Conservation (phyloP, 805 yeast genomes). For the Teunomyces atbi region DNA sequence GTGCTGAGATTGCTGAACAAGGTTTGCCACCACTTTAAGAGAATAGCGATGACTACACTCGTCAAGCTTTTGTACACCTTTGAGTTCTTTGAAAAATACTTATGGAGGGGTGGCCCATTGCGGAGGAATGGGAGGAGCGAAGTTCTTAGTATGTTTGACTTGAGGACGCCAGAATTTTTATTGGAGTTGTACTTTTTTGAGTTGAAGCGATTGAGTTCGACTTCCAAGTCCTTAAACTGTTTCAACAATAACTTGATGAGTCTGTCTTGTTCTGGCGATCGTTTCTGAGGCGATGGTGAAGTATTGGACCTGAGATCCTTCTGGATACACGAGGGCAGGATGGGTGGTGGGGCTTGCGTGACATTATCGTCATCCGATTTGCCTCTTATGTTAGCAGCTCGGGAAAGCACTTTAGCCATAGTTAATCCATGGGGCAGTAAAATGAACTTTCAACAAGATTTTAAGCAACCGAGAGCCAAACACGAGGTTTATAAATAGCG, state of each 20-base stretch:
- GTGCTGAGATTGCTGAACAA: constrained; percentile 25
- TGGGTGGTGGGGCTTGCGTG: constrained; percentile 2
- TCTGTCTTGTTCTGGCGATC: constrained; percentile 15
- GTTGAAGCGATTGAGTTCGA: constrained; percentile 43
- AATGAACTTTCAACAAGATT: not conserved
- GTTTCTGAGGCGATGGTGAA: not conserved
- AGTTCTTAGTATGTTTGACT: constrained; percentile 48
- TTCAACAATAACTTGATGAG: constrained; percentile 23
- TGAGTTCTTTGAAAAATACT: constrained; percentile 16
- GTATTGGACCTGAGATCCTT: constrained; percentile 1
- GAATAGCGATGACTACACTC: constrained; percentile 29
- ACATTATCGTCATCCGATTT: constrained; percentile 6
- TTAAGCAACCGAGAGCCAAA: not conserved
- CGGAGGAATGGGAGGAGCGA: constrained; percentile 46
- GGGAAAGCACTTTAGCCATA: constrained; percentile 19
- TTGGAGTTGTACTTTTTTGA: constrained; percentile 25
- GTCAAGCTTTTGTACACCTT: constrained; percentile 32
- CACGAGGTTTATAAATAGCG: not conserved
- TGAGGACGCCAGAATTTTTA: constrained; percentile 29
- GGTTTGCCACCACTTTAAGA: constrained; percentile 57
- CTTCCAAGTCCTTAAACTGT: constrained; percentile 42
- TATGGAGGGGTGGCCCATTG: constrained; percentile 20
- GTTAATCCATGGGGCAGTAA: constrained; percentile 1
- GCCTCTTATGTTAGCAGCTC: constrained; percentile 15
- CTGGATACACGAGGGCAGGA: constrained; percentile 4